Evolutionary conservation across 805 yeast genomes (phyloP).

Genomic region (Cyberlindnera nakhonratchasimensis): DNA sequence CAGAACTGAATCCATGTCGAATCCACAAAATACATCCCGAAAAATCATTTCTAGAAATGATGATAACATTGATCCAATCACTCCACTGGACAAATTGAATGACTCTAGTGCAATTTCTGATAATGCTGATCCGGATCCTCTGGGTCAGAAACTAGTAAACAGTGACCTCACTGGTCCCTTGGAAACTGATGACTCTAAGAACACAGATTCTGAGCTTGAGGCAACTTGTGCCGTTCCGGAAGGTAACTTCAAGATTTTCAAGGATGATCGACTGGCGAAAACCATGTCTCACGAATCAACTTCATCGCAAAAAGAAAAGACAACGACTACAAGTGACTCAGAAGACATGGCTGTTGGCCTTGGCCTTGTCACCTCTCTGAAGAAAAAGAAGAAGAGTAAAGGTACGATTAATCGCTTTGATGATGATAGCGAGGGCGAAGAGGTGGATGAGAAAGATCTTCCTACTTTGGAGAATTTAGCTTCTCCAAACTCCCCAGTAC

Average conservation of each 20-base stretch:
- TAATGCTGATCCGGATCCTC: slow-evolving; percentile 23
- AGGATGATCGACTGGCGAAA: slow-evolving; percentile 6
- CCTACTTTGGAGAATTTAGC: slow-evolving; percentile 58
- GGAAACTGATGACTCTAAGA: slow-evolving; percentile 7
- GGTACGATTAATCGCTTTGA: slow-evolving; percentile 10
- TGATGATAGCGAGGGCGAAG: slow-evolving; percentile 27
- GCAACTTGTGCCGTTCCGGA: slow-evolving; percentile 24
- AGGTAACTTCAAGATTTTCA: slow-evolving; percentile 19
- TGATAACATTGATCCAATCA: slow-evolving; percentile 24
- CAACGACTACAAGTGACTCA: slow-evolving; percentile 25
- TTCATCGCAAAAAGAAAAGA: slow-evolving; percentile 21
- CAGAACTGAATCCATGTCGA: slow-evolving; percentile 22
- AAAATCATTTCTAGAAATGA: slow-evolving; percentile 6
- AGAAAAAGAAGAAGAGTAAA: slow-evolving; percentile 22
- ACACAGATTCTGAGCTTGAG: slow-evolving; percentile 17
- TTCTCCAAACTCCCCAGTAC: slow-evolving; percentile 51
- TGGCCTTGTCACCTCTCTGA: slow-evolving; percentile 22
- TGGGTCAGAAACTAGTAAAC: slow-evolving; percentile 9
- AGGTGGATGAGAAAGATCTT: slow-evolving; percentile 6
- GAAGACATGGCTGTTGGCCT: slow-evolving; percentile 28
- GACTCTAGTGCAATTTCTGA: slow-evolving; percentile 6
- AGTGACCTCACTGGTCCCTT: slow-evolving; percentile 16
- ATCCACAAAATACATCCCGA: slow-evolving; percentile 7
- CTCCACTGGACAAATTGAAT: slow-evolving; percentile 11
- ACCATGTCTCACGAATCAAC: slow-evolving; percentile 10